These are phyloP conservation scores for Castanopsis chinensis DNA, from an alignment of 306 rosid species.

Conservation along the genomic window DNA sequence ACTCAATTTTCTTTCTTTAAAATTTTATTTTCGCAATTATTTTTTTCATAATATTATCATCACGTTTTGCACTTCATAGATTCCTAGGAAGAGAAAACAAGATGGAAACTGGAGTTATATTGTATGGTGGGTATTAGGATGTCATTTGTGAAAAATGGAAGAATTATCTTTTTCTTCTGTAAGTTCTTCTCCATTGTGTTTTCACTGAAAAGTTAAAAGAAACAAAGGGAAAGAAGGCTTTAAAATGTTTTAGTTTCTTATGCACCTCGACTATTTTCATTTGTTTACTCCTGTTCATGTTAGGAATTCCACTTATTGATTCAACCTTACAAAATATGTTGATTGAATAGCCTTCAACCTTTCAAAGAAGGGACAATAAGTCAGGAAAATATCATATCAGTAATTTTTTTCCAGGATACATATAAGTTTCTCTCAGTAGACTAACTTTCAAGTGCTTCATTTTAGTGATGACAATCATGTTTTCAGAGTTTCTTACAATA, in stretches of 20 bases:
- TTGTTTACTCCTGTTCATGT: background rate
- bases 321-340: background rate
- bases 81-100: background rate
- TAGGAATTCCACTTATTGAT: background rate
- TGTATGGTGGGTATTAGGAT: background rate
- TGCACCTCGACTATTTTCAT: background rate
- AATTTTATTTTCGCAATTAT: background rate
- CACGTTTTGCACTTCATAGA: background rate
- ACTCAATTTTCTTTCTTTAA: background rate
- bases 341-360: background rate
- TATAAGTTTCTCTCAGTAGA: background rate
- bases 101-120: background rate
- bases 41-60: background rate
- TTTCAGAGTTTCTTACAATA: background rate
- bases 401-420: background rate
- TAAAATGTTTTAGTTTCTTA: background rate
- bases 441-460: background rate
- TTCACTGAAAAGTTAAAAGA: background rate
- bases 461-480: no score
- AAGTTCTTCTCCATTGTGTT: background rate
- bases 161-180: background rate
- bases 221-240: no score
- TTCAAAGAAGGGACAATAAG: background rate
- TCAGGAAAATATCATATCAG: background rate
- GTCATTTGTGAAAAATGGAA: background rate